Evolutionary conservation across 306 rosid species (phyloP), one percentile per base, ranked within the genome.

Genomic region (Rosa chinensis): DNA sequence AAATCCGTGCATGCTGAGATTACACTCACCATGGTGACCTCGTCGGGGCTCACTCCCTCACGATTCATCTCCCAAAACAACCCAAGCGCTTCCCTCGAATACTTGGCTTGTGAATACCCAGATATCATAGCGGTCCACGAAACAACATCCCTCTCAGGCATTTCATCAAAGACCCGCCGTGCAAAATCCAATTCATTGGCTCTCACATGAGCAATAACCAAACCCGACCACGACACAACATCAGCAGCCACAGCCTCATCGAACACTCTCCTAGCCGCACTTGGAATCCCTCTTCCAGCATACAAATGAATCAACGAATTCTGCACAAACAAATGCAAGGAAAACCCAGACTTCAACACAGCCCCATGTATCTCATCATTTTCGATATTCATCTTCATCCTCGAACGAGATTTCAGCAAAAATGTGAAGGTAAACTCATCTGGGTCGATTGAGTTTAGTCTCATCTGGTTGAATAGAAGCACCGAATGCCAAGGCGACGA

Each of bases 81-180:
- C 23, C 76, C 82, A 76, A 88, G 75, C 1, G 94, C 92, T 45
- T 88, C 91, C 23, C 78, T 81, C 0, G 91, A 82, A 43, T 16
- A 74, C 77, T 75, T 85, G 0, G 84, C 89, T 48, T 20, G 79
- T 0, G 89, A 82, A 80, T 82, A 87, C n/a, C 84, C 94, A 0
- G 92, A 86, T 35, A 90, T 80, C 88, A 90, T 85, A 13, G 78
- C 67, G 0, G 94, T 88, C 92, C 94, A 88, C 0, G 89, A 79
- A 82, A 90, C 86, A 18, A 90, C 87, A 61, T 90, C 94, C 78
- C 87, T 88, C n/a, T 81, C 85, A 17, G 94, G 94, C 92, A 90
- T 90, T 77, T 76, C 85, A 80, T 88, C 92, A 43, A 88, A 88
- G 53, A 86, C 74, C 59, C 77, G 71, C 8, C 79, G 73, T 0